Conservation (phyloP, 1,284 basidiomycete species). For the Trichosporon sp. region DNA sequence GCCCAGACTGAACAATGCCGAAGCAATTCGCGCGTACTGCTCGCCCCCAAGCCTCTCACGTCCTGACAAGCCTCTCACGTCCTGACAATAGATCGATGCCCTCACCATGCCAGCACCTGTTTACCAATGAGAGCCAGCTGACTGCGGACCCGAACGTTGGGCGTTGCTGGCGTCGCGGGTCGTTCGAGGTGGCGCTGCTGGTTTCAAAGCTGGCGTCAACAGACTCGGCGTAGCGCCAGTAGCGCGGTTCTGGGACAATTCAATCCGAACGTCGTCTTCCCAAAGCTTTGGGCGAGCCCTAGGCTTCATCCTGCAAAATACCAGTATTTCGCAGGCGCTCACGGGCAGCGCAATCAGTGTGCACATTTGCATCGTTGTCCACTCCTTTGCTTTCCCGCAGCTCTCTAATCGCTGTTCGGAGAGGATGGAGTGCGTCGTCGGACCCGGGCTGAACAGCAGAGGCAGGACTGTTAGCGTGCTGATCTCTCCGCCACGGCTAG, state of each 20-base stretch:
- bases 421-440: neutral
- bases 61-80: too few relatives aligned
- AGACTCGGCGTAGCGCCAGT: neutral
- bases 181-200: neutral
- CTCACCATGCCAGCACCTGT: slow-evolving; percentile 13
- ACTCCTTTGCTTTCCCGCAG: too few relatives aligned
- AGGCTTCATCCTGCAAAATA: neutral
- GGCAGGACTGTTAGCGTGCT: neutral
- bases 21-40: neutral
- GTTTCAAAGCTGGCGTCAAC: neutral
- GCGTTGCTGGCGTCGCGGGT: neutral
- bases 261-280: neutral
- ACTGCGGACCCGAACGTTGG: slow-evolving; percentile 12
- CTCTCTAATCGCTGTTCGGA: neutral
- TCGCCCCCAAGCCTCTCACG: neutral
- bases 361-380: neutral
- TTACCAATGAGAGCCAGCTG: neutral
- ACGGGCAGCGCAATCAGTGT: neutral
- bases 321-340: neutral
- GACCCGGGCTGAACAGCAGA: neutral
- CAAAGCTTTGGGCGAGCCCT: neutral
- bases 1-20: neutral
- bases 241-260: slow-evolving; percentile 4
- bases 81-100: neutral
- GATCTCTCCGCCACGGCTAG: too few relatives aligned